phyloP scores from a whole-genome alignment of 768 basidiomycete species.

The Boletus sp. region DNA sequence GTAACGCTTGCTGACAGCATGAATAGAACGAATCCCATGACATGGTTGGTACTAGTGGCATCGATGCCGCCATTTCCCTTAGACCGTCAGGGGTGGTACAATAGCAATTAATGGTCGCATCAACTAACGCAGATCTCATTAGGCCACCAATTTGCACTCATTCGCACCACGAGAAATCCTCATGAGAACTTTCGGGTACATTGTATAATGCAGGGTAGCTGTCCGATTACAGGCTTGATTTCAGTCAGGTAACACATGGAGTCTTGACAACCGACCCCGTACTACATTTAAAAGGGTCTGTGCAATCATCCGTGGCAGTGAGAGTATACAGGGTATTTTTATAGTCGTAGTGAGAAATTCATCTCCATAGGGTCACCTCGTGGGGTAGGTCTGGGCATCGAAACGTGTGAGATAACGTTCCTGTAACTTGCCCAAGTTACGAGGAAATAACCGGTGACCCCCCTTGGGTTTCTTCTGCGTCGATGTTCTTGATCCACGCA shows the following conservation, averaged over 20 bases:
- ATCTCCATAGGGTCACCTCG: slow-evolving; percentile 26
- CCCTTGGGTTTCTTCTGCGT: slow-evolving; percentile 36
- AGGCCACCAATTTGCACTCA: not conserved
- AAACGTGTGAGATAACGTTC: slow-evolving; percentile 8
- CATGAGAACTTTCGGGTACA: not conserved
- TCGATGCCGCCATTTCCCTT: not conserved
- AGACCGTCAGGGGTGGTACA: not conserved
- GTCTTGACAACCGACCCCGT: slow-evolving; percentile 10
- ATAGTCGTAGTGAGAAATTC: slow-evolving; percentile 22
- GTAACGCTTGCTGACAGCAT: slow-evolving; percentile 3
- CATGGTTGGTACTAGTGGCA: not conserved
- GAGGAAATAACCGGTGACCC: slow-evolving; percentile 8
- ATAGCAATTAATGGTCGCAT: not conserved
- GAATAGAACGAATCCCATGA: not conserved
- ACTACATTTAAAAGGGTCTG: slow-evolving; percentile 10
- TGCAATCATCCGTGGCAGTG: slow-evolving; percentile 15
- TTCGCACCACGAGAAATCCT: not conserved
- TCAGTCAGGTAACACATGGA: slow-evolving; percentile 4
- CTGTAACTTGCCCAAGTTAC: slow-evolving; percentile 3
- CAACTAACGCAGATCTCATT: slow-evolving; percentile 1
- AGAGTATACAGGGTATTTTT: slow-evolving; percentile 27
- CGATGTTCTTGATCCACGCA: slow-evolving; percentile 98
- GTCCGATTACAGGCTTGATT: slow-evolving; percentile 12
- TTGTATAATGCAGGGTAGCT: slow-evolving; percentile 6
- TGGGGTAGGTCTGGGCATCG: slow-evolving; percentile 15